phyloP scores from a whole-genome alignment of 2,329 filamentous ascomycete genomes.

The Botrytis fabae region DNA sequence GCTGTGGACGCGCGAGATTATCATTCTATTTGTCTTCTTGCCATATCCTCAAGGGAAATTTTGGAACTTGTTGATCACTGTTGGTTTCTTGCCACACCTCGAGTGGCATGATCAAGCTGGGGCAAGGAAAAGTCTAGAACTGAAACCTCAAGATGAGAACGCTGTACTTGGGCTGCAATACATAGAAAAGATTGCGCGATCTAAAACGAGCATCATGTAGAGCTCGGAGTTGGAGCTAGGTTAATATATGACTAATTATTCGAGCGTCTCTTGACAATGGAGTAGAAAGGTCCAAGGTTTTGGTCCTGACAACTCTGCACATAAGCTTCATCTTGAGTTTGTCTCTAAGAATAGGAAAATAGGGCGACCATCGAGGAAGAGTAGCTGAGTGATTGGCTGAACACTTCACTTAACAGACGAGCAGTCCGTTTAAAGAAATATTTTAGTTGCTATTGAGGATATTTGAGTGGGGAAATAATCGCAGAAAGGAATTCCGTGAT shows the following conservation, averaged over 20 bases:
- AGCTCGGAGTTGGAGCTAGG: not conserved
- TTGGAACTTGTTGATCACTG: not conserved
- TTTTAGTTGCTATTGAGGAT: too few relatives aligned
- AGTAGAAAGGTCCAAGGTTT: too few relatives aligned
- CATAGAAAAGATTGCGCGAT: not conserved
- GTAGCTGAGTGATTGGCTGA: too few relatives aligned
- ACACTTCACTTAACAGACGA: too few relatives aligned
- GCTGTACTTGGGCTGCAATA: not conserved
- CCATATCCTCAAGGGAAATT: not conserved
- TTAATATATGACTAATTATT: not conserved
- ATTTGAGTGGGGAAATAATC: too few relatives aligned
- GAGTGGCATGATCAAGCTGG: not conserved
- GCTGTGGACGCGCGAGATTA: not conserved
- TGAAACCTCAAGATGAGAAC: not conserved
- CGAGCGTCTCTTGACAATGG: too few relatives aligned
- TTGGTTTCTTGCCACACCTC: not conserved
- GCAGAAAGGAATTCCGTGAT: not conserved
- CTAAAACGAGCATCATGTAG: not conserved
- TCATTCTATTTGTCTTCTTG: not conserved
- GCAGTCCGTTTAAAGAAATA: too few relatives aligned
- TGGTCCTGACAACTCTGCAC: too few relatives aligned
- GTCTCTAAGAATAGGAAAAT: too few relatives aligned
- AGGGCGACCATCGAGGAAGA: too few relatives aligned
- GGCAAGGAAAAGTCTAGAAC: not conserved
- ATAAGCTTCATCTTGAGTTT: too few relatives aligned